These are phyloP conservation scores for Delitschia confertaspora DNA, from an alignment of 495 filamentous ascomycete genomes.

Conservation along the genomic window DNA sequence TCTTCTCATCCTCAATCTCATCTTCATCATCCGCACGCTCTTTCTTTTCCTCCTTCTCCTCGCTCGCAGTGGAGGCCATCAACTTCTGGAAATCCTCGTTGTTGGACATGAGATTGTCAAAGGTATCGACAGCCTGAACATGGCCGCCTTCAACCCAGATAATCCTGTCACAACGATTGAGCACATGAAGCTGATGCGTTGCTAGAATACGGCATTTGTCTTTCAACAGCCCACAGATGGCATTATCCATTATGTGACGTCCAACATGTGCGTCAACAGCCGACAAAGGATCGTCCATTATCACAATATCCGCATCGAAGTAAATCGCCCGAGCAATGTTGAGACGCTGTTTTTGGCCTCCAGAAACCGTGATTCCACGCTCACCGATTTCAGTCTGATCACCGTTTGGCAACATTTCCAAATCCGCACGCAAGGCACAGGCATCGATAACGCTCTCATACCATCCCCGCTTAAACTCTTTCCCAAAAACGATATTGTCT, in stretches of 20 bases:
- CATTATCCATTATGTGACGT: constrained; percentile 90
- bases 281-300: constrained; percentile 47
- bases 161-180: constrained; percentile 81
- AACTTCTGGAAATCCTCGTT: constrained; percentile 67
- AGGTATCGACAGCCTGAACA: constrained; percentile 78
- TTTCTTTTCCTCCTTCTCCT: constrained; percentile 49
- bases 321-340: constrained; percentile 52
- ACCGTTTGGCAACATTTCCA: constrained; percentile 66
- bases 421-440: constrained; percentile 61
- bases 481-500: constrained; percentile 88
- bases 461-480: constrained; percentile 59
- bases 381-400: constrained; percentile 73
- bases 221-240: constrained; percentile 80
- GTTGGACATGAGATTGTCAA: constrained; percentile 69
- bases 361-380: constrained; percentile 70
- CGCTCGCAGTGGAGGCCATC: constrained; percentile 73
- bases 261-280: constrained; percentile 54
- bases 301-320: constrained; percentile 42
- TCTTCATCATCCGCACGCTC: constrained; percentile 38
- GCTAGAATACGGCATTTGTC: constrained; percentile 85
- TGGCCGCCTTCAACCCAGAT: constrained; percentile 82
- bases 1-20: constrained; percentile 41
- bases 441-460: constrained; percentile 52
- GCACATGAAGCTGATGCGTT: constrained; percentile 89
- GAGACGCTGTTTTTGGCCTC: constrained; percentile 75